These are phyloP conservation scores for Fagus crenata DNA, from an alignment of 306 rosid species.

Conservation along the genomic window DNA sequence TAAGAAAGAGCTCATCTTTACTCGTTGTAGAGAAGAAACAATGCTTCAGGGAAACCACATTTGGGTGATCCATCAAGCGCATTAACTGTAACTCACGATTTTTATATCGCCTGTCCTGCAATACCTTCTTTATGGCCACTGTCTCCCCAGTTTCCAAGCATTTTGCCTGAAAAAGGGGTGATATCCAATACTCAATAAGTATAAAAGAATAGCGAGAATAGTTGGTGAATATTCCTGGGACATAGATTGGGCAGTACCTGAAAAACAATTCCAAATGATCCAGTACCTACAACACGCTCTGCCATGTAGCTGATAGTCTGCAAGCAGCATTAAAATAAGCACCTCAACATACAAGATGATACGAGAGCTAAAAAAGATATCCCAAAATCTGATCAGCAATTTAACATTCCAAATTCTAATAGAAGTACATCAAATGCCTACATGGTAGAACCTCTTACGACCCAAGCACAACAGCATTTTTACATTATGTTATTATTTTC, in stretches of 20 bases:
- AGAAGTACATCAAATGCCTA: not conserved
- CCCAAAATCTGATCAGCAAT: conserved; percentile 16
- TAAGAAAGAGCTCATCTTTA: conserved; percentile 82
- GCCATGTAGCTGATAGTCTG: conserved; percentile 99
- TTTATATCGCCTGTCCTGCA: conserved; percentile 87
- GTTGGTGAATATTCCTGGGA: not conserved
- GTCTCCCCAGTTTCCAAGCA: conserved; percentile 91
- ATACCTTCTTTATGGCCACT: conserved; percentile 89
- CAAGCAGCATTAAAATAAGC: conserved; percentile 33
- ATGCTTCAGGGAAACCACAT: conserved; percentile 76
- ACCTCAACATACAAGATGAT: conserved; percentile 26
- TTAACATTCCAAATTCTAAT: conserved; percentile 10
- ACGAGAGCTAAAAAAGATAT: conserved; percentile 11
- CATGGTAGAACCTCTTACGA: not conserved
- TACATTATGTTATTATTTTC: not conserved
- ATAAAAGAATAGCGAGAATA: conserved; percentile 13
- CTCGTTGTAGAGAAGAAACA: conserved; percentile 88
- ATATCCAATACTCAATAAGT: conserved; percentile 32
- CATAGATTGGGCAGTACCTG: conserved; percentile 57
- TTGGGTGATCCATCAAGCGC: conserved; percentile 96
- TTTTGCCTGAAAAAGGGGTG: conserved; percentile 58
- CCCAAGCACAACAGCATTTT: not conserved
- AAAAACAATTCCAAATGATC: conserved; percentile 92
- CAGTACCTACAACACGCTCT: conserved; percentile 93
- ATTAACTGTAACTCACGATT: conserved; percentile 90